phyloP scores from a whole-genome alignment of 2,329 filamentous ascomycete species.

The Colletotrichum incanum region DNA sequence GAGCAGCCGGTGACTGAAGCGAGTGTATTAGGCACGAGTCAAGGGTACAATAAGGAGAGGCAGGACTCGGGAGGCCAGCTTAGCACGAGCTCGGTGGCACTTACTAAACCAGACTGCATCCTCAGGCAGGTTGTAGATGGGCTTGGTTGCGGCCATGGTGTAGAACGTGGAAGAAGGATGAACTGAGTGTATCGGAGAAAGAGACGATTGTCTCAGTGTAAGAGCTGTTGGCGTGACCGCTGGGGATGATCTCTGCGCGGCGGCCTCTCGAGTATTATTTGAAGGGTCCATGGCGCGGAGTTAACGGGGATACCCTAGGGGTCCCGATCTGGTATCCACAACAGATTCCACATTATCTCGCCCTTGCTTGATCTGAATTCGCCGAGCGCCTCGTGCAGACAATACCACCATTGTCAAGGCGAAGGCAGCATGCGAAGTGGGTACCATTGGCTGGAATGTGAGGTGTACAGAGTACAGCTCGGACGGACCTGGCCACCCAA shows the following conservation, averaged over 20 bases:
- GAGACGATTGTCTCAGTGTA: not conserved
- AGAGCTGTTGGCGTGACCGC: not conserved
- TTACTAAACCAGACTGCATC: constrained; percentile 27
- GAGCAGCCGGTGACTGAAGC: constrained; percentile 61
- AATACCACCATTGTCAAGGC: too few relatives aligned
- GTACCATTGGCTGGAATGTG: too few relatives aligned
- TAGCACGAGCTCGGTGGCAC: not conserved
- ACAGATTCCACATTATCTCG: too few relatives aligned
- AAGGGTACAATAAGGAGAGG: not conserved
- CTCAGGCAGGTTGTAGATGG: constrained; percentile 5
- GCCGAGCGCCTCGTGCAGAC: too few relatives aligned
- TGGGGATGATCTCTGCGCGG: too few relatives aligned
- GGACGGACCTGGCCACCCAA: too few relatives aligned
- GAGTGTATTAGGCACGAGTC: not conserved
- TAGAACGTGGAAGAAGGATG: not conserved
- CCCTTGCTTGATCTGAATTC: too few relatives aligned
- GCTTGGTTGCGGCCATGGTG: not conserved
- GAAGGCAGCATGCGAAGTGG: too few relatives aligned
- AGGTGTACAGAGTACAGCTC: too few relatives aligned
- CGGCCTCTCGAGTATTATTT: not conserved
- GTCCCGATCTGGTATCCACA: too few relatives aligned
- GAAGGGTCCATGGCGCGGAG: not conserved
- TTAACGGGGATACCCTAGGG: not conserved
- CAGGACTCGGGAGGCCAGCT: not conserved
- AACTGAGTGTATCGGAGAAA: not conserved